These are phyloP conservation scores for Neurospora pannonica DNA, from an alignment of 495 filamentous ascomycete genomes.

Conservation along the genomic window DNA sequence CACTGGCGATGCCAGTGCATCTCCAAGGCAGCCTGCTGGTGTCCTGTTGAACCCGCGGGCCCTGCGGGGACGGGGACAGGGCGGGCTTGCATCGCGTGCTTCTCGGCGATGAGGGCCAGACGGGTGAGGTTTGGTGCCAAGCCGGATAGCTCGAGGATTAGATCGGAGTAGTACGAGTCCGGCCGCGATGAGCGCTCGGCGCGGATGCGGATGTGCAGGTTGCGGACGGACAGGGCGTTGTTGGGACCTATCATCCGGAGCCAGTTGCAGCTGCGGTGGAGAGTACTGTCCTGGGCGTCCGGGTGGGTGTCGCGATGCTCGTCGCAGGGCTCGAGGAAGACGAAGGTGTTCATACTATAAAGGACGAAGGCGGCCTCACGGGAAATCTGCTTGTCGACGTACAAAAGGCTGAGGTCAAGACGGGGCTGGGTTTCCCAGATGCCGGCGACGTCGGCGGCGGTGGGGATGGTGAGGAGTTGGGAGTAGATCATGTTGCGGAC, in stretches of 20 bases:
- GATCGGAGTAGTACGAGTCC: neutral
- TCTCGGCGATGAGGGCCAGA: conserved; percentile 6
- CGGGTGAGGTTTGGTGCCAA: conserved; percentile 2
- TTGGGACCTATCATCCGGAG: neutral
- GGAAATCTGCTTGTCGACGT: conserved; percentile 3
- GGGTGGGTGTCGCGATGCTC: neutral
- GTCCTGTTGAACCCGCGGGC: neutral
- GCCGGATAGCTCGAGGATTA: conserved; percentile 2
- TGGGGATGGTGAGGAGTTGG: neutral
- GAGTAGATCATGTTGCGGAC: conserved; percentile 2
- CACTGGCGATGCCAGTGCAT: neutral
- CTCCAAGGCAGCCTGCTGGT: neutral
- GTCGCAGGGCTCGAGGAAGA: conserved; percentile 13
- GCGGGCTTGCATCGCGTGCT: neutral
- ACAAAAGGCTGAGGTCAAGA: conserved; percentile 5
- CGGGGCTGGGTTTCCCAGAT: neutral
- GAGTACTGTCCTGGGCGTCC: neutral
- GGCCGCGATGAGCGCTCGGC: neutral
- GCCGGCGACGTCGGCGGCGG: neutral
- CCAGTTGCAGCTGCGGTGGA: neutral
- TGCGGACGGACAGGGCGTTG: conserved; percentile 6
- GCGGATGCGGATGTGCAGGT: conserved; percentile 10
- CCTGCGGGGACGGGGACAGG: neutral
- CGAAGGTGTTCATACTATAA: conserved; percentile 13
- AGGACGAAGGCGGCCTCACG: conserved; percentile 8